Evolutionary conservation across 768 basidiomycete genomes (phyloP).

Genomic region (Lepiota brunneoincarnata): DNA sequence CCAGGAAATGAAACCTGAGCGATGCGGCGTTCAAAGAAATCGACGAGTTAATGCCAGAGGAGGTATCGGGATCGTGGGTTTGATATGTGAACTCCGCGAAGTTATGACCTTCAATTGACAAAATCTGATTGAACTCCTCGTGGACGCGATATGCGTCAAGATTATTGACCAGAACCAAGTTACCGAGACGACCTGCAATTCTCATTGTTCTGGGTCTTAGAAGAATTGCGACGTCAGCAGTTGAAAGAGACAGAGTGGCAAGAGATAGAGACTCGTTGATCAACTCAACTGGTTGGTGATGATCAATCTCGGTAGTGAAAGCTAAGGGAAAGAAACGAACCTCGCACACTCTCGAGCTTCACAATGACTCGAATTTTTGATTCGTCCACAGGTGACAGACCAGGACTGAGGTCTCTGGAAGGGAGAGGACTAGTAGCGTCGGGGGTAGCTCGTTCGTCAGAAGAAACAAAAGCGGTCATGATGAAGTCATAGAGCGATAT

Average conservation of each 20-base stretch:
- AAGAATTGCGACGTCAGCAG: conserved; percentile 81
- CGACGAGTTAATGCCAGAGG: conserved; percentile 74
- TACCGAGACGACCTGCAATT: conserved; percentile 80
- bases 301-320: background rate
- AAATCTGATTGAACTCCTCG: conserved; percentile 75
- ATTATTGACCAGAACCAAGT: conserved; percentile 78
- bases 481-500: conserved; percentile 93
- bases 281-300: conserved; percentile 56
- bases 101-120: conserved; percentile 93
- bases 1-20: conserved; percentile 84
- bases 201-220: conserved; percentile 71
- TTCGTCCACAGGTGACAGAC: background rate
- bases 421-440: background rate
- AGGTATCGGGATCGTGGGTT: conserved; percentile 76
- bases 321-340: conserved; percentile 38
- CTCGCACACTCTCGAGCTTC: conserved; percentile 80
- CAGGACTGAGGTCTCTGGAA: background rate
- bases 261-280: conserved; percentile 68
- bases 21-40: conserved; percentile 85
- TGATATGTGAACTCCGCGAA: conserved; percentile 94
- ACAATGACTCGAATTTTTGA: conserved; percentile 76
- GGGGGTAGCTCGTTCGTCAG: background rate
- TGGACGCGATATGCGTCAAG: conserved; percentile 46
- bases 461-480: conserved; percentile 91
- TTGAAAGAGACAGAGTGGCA: conserved; percentile 86